Conservation (phyloP, 2,329 filamentous ascomycete genomes). For the Pseudopyricularia javanii region DNA sequence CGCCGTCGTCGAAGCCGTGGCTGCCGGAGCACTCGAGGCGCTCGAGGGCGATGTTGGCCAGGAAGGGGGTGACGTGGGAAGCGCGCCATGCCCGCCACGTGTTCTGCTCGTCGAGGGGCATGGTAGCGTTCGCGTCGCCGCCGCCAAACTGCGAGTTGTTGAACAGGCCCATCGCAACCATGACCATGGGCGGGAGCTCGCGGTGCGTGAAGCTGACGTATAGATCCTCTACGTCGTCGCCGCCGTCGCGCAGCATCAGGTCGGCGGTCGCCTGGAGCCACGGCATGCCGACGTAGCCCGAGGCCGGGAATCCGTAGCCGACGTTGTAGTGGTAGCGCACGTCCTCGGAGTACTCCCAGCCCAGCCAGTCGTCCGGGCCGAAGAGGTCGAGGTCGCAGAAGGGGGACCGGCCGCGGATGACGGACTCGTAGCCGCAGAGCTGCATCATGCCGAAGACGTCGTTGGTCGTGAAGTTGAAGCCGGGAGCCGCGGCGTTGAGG, state of each 20-base stretch:
- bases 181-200: constrained; percentile 53
- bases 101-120: constrained; percentile 52
- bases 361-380: constrained; percentile 50
- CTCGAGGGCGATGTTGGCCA: constrained; percentile 56
- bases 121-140: constrained; percentile 44
- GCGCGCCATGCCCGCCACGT: constrained; percentile 50
- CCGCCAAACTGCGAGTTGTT: constrained; percentile 50
- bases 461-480: constrained; percentile 49
- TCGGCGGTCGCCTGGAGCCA: constrained; percentile 52
- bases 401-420: constrained; percentile 47
- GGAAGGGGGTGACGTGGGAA: constrained; percentile 50
- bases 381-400: constrained; percentile 51
- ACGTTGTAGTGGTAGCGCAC: constrained; percentile 53
- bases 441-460: constrained; percentile 57
- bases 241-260: constrained; percentile 24
- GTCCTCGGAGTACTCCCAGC: constrained; percentile 53
- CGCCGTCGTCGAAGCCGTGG: constrained; percentile 38
- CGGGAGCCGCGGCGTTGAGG: constrained; percentile 35
- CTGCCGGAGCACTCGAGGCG: constrained; percentile 46
- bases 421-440: constrained; percentile 53
- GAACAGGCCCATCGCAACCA: constrained; percentile 57
- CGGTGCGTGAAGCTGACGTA: constrained; percentile 60
- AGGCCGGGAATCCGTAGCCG: constrained; percentile 48
- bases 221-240: constrained; percentile 26
- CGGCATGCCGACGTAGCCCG: constrained; percentile 48